Evolutionary conservation across 176 grass and related monocot genomes (phyloP).

Genomic region (Pharus latifolius): DNA sequence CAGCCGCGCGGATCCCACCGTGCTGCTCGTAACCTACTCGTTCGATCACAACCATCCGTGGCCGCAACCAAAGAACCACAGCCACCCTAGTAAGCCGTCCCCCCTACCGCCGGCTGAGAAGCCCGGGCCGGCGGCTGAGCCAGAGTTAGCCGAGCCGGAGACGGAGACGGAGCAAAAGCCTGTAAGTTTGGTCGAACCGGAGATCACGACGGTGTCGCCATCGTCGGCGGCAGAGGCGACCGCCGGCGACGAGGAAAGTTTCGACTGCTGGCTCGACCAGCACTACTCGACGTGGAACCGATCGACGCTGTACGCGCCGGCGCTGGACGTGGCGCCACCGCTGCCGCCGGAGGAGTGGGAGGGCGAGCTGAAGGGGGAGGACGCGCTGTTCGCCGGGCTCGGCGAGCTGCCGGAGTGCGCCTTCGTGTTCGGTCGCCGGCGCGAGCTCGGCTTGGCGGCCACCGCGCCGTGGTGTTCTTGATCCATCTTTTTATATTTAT

Average conservation of each 20-base stretch:
- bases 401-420: conserved; percentile 90
- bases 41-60: conserved; percentile 81
- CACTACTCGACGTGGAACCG: conserved; percentile 32
- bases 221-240: not conserved
- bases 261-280: conserved; percentile 32
- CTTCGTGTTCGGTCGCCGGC: conserved; percentile 54
- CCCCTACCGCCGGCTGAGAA: conserved; percentile 8
- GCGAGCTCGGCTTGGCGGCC: conserved; percentile 23
- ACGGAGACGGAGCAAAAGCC: not conserved
- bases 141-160: not conserved
- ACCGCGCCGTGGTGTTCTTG: conserved; percentile 44
- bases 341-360: conserved; percentile 42
- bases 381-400: conserved; percentile 79
- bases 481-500: not conserved
- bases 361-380: conserved; percentile 49
- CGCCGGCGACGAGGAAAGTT: conserved; percentile 34
- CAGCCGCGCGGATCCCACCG: conserved; percentile 60
- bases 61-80: conserved; percentile 42
- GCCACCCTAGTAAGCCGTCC: conserved; percentile 33
- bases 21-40: conserved; percentile 85
- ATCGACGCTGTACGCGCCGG: conserved; percentile 34
- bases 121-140: conserved; percentile 19
- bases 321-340: conserved; percentile 18
- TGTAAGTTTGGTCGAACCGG: not conserved
- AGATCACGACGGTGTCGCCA: conserved; percentile 6